Evolutionary conservation across 2,329 filamentous ascomycete genomes (phyloP).

Genomic region (Hymenoscyphus fructigenus): DNA sequence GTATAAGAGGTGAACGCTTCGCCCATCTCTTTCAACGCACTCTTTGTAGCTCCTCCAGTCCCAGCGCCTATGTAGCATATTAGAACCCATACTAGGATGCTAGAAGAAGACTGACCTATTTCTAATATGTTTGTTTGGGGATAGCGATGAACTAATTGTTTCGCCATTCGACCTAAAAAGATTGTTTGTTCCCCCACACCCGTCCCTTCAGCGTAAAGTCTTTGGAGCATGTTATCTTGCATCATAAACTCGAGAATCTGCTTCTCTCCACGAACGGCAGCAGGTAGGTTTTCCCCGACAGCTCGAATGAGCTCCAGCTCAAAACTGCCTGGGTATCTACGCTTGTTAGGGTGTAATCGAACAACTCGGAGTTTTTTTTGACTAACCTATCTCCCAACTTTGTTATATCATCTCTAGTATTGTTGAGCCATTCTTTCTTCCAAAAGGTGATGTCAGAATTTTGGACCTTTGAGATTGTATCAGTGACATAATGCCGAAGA

Average conservation of each 20-base stretch:
- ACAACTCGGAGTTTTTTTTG: not conserved
- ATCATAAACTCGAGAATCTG: constrained; percentile 28
- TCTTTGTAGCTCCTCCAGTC: constrained; percentile 41
- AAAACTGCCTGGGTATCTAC: constrained; percentile 13
- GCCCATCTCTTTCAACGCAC: constrained; percentile 37
- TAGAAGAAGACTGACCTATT: not conserved
- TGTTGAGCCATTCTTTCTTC: constrained; percentile 20
- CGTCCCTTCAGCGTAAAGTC: constrained; percentile 25
- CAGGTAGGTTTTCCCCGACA: constrained; percentile 25
- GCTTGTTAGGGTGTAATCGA: constrained; percentile 8
- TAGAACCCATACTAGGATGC: not conserved
- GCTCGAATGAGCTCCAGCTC: constrained; percentile 22
- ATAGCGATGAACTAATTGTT: constrained; percentile 34
- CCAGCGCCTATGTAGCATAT: constrained; percentile 7
- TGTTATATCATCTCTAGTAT: constrained; percentile 8
- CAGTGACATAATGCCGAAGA: constrained; percentile 13
- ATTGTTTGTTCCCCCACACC: constrained; percentile 14
- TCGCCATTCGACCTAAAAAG: constrained; percentile 9
- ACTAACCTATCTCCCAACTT: constrained; percentile 10
- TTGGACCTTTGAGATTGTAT: constrained; percentile 8
- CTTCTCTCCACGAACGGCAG: constrained; percentile 21
- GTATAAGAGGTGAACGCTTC: constrained; percentile 41
- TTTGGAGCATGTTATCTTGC: constrained; percentile 22
- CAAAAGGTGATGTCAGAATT: constrained; percentile 18
- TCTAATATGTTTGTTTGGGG: constrained; percentile 23